Percentiles rank a stretch among this genome's conserved stretches.
These are phyloP conservation scores for Aschersonia sp. DNA, from an alignment of 2,329 filamentous ascomycete genomes.

Conservation along the genomic window DNA sequence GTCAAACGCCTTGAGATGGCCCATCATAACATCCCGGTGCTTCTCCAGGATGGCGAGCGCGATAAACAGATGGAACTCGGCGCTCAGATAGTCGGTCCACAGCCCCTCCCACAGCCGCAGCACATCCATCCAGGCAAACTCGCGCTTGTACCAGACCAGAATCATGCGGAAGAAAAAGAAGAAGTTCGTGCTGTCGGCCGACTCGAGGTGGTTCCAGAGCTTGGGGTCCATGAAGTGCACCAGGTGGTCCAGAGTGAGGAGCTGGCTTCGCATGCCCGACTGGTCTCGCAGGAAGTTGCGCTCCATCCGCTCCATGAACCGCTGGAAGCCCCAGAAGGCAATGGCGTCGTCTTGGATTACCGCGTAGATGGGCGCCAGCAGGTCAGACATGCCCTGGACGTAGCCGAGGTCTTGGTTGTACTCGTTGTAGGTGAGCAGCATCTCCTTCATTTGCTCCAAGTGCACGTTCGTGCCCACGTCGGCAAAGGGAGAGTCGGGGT, in stretches of 20 bases:
- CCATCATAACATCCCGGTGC: constrained; percentile 92
- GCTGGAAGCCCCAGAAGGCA: constrained; percentile 91
- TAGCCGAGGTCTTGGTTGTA: constrained; percentile 93
- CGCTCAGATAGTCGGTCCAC: constrained; percentile 85
- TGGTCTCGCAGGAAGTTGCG: constrained; percentile 92
- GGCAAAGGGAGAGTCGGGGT: constrained; percentile 89
- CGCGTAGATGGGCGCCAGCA: constrained; percentile 89
- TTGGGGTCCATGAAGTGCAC: constrained; percentile 95
- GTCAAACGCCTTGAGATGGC: constrained; percentile 85
- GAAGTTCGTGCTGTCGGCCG: constrained; percentile 91
- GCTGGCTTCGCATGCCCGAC: constrained; percentile 86
- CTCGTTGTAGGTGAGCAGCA: constrained; percentile 97
- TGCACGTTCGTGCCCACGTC: constrained; percentile 91
- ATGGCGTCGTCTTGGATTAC: constrained; percentile 95
- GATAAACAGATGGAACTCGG: constrained; percentile 88
- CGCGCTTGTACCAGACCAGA: constrained; percentile 95
- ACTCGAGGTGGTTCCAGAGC: constrained; percentile 79
- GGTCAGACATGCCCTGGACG: constrained; percentile 96
- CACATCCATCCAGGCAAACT: constrained; percentile 82
- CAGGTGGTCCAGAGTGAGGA: constrained; percentile 81
- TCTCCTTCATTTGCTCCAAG: constrained; percentile 97
- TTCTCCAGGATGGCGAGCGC: constrained; percentile 91
- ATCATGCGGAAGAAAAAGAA: constrained; percentile 99
- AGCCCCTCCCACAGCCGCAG: constrained; percentile 80
- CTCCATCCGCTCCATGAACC: constrained; percentile 97